Percentiles rank a stretch among this genome's conserved stretches.
phyloP scores from a whole-genome alignment of 2,329 filamentous ascomycete genomes.

The Zymoseptoria crescenta region DNA sequence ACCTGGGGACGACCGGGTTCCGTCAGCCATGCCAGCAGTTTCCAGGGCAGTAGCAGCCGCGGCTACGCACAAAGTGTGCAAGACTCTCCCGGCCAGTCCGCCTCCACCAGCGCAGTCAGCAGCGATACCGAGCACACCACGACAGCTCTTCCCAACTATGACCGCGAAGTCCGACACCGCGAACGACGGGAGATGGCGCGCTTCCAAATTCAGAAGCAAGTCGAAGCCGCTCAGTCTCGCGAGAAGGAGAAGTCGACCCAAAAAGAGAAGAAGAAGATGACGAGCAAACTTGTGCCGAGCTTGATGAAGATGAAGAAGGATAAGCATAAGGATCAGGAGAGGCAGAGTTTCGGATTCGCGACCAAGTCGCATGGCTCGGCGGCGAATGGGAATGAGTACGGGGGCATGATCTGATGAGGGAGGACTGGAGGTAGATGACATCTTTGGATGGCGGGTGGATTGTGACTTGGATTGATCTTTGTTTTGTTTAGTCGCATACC shows the following conservation, averaged over 20 bases:
- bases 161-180: conserved; percentile 27
- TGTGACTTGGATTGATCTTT: background rate
- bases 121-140: conserved; percentile 28
- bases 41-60: conserved; percentile 15
- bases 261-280: conserved; percentile 32
- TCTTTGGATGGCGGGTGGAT: background rate
- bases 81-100: conserved; percentile 13
- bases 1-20: conserved; percentile 19
- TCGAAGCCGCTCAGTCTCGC: conserved; percentile 25
- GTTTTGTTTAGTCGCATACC: background rate
- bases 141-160: conserved; percentile 29
- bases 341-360: background rate
- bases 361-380: background rate
- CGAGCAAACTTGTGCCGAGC: conserved; percentile 31
- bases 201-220: conserved; percentile 27
- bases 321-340: conserved; percentile 25
- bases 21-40: conserved; percentile 16
- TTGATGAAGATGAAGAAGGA: conserved; percentile 30
- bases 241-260: conserved; percentile 27
- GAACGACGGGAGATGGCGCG: conserved; percentile 25
- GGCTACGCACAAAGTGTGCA: conserved; percentile 12
- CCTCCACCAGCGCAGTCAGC: conserved; percentile 24
- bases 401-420: background rate
- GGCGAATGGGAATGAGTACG: background rate
- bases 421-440: background rate